Conservation (phyloP, 140 eudicot species). For the Oenanthe javanica region DNA sequence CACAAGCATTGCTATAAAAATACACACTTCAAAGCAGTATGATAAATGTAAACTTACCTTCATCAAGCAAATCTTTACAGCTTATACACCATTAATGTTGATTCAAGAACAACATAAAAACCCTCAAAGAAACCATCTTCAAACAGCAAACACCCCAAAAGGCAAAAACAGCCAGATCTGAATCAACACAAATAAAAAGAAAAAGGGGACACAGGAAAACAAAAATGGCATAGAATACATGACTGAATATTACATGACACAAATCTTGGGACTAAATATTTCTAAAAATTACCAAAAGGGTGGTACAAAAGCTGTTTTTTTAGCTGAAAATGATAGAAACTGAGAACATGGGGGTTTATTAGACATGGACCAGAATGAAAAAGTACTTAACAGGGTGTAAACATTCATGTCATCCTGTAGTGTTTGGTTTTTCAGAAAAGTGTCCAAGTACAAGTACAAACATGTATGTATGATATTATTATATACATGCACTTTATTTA, state of each 20-base stretch:
- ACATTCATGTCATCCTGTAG: constrained; percentile 22
- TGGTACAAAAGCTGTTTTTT: constrained; percentile 9
- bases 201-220: constrained; percentile 5
- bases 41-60: constrained; percentile 8
- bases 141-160: constrained; percentile 3
- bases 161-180: constrained; percentile 24
- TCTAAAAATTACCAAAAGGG: neutral
- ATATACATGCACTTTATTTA: constrained; percentile 11
- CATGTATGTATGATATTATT: neutral
- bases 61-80: constrained; percentile 10
- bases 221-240: constrained; percentile 1
- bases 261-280: neutral
- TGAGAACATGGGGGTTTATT: constrained; percentile 17
- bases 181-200: neutral
- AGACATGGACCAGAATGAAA: constrained; percentile 15
- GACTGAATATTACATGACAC: neutral
- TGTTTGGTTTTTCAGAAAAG: constrained; percentile 17
- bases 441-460: constrained; percentile 18
- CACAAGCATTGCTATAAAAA: constrained; percentile 1
- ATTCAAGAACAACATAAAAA: constrained; percentile 2
- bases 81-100: neutral
- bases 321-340: neutral
- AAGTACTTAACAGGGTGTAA: constrained; percentile 22
- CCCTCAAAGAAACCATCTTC: constrained; percentile 1
- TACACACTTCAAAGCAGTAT: neutral